Evolutionary conservation across 2,329 filamentous ascomycete species (phyloP), one percentile per base, ranked within the genome.

Genomic region (Hypoxylon sp.): DNA sequence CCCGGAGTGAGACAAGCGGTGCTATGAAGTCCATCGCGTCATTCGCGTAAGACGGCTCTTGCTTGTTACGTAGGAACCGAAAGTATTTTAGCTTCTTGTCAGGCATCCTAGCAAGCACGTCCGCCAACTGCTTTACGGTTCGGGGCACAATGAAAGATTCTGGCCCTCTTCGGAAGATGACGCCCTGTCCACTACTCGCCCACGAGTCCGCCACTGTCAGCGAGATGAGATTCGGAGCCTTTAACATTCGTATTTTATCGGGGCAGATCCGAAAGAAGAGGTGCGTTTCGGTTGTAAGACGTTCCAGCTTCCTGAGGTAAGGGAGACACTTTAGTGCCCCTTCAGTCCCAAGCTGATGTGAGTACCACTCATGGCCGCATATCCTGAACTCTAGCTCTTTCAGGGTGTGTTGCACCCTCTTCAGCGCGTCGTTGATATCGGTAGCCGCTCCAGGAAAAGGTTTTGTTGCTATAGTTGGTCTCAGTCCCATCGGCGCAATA

Each of bases 331-430:
- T 2, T 20, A 67, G 50, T 6, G 15, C 6, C 13, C 7, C 7
- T 6, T 26, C 28, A 0, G 10, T 2, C 6, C 60, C 60, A 32
- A 67, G 6, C 13, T 67, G 60, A 17, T 4, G 0, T 10, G 24
- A 4, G 28, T 37, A 61, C 39, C 13, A 52, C 1, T 24, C 4
- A 2, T 30, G 11, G 57, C 46, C 26, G 34, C 56, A 51, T 11
- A 48, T 46, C 17, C 64, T 55, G 11, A 67, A 15, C 22, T 67
- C 57, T 2, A 67, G 19, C n/a, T n/a, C 32, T 34, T 49, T 56
- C 47, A 67, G 20, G 3, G 60, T 67, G 3, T 58, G 2, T 10
- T 53, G 46, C 19, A 56, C 32, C 11, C 11, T n/a, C 6, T 11
- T 1, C 11, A 64, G 15, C 32, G 61, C 57, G 5, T 24, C 11